These are phyloP conservation scores for Wickerhamomyces sp. DNA, from an alignment of 1,139 yeast genomes.

Conservation along the genomic window DNA sequence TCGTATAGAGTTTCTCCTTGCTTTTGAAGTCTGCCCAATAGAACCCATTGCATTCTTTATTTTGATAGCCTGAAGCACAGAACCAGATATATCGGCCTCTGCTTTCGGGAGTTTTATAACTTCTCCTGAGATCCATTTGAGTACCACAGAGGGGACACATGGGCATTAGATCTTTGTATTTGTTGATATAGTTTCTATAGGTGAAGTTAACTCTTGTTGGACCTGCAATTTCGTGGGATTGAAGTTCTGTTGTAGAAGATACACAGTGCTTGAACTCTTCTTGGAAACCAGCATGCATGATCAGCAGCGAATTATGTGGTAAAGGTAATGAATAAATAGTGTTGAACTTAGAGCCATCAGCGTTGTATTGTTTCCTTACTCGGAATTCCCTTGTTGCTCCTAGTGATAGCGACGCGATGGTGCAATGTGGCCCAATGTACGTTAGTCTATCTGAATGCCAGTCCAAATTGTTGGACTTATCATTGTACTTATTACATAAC, in stretches of 20 bases:
- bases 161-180: conserved; percentile 38
- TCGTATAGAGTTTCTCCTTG: conserved; percentile 27
- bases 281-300: conserved; percentile 78
- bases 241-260: conserved; percentile 31
- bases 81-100: conserved; percentile 53
- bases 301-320: conserved; percentile 59
- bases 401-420: conserved; percentile 58
- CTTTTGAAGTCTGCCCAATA: conserved; percentile 45
- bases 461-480: conserved; percentile 48
- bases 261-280: conserved; percentile 64
- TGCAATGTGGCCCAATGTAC: conserved; percentile 64
- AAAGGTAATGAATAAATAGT: conserved; percentile 47
- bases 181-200: conserved; percentile 47
- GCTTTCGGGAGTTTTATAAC: conserved; percentile 37
- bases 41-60: conserved; percentile 42
- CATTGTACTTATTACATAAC: conserved; percentile 51
- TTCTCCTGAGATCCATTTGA: conserved; percentile 44
- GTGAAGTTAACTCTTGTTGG: conserved; percentile 56
- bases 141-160: conserved; percentile 43
- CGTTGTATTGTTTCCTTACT: conserved; percentile 36
- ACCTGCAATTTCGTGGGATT: conserved; percentile 46
- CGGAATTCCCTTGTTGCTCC: conserved; percentile 69
- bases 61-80: conserved; percentile 34
- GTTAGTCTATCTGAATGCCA: conserved; percentile 75
- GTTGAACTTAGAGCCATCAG: conserved; percentile 18